Evolutionary conservation across 331 rosid genomes (phyloP).

Genomic region (Quercus lobata): DNA sequence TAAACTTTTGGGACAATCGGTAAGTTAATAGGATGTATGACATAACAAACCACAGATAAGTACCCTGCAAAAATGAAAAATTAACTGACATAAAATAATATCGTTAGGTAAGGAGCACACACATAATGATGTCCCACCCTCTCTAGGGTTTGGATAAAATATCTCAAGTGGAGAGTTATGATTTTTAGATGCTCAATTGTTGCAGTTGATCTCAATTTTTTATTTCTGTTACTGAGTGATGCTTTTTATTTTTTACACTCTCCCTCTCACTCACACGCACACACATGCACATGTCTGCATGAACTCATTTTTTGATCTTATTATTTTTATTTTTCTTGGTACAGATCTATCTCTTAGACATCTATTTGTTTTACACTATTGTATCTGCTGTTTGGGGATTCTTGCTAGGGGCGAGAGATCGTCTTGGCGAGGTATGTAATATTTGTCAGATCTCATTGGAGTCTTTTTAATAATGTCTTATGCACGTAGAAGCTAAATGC

Average conservation of each 20-base stretch:
- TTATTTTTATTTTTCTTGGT: background rate
- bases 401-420: constrained; percentile 92
- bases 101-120: background rate
- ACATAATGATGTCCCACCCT: background rate
- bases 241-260: background rate
- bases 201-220: background rate
- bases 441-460: background rate
- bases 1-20: too few species aligned
- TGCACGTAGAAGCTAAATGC: background rate
- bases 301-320: background rate
- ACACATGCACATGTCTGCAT: background rate
- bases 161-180: background rate
- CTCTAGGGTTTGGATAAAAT: background rate
- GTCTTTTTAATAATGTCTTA: background rate
- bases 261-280: background rate
- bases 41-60: background rate
- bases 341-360: constrained; percentile 88
- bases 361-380: constrained; percentile 72
- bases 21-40: background rate
- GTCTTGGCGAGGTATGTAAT: constrained; percentile 78
- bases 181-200: background rate
- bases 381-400: constrained; percentile 78
- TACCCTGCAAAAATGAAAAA: background rate
- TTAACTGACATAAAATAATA: background rate
- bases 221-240: background rate